Conservation (phyloP, 2,329 filamentous ascomycete species). For the Exserohilum turcica region DNA sequence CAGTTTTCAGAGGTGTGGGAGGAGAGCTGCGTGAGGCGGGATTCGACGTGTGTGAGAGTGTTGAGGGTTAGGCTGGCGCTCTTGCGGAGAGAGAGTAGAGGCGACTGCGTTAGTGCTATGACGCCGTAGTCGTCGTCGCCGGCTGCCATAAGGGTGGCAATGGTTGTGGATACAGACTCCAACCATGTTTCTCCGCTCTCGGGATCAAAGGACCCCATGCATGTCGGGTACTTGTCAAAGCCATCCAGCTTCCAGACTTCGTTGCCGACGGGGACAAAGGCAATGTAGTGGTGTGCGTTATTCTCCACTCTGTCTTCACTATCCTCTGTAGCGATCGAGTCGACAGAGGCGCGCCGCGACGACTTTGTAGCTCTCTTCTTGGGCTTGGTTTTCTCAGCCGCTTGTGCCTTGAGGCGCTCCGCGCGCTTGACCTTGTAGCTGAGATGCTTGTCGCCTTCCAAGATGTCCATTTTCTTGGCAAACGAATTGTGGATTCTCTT, state of each 20-base stretch:
- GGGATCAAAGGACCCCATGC: slow-evolving; percentile 55
- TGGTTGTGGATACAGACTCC: slow-evolving; percentile 64
- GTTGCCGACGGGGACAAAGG: slow-evolving; percentile 77
- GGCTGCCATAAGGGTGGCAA: slow-evolving; percentile 70
- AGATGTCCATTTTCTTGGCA: slow-evolving; percentile 63
- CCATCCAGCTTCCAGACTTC: slow-evolving; percentile 90
- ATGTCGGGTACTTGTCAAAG: slow-evolving; percentile 71
- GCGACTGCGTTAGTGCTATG: slow-evolving; percentile 73
- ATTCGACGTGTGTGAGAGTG: slow-evolving; percentile 49
- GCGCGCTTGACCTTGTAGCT: slow-evolving; percentile 59
- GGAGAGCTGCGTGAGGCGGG: slow-evolving; percentile 46
- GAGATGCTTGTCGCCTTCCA: slow-evolving; percentile 77
- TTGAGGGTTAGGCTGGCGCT: slow-evolving; percentile 55
- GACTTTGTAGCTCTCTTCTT: slow-evolving; percentile 51
- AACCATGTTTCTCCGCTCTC: slow-evolving; percentile 65
- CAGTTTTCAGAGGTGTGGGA: slow-evolving; percentile 46
- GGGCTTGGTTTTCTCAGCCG: slow-evolving; percentile 17
- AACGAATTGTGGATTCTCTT: slow-evolving; percentile 88
- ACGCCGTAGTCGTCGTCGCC: slow-evolving; percentile 76
- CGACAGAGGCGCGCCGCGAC: slow-evolving; percentile 38
- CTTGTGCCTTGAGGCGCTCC: slow-evolving; percentile 26
- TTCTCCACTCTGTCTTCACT: slow-evolving; percentile 59
- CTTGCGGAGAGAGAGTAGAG: slow-evolving; percentile 56
- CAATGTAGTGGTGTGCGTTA: slow-evolving; percentile 84
- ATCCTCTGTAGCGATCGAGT: slow-evolving; percentile 40